Evolutionary conservation across 345 rosid species (phyloP).

Genomic region (Lagerstroemia speciosa): DNA sequence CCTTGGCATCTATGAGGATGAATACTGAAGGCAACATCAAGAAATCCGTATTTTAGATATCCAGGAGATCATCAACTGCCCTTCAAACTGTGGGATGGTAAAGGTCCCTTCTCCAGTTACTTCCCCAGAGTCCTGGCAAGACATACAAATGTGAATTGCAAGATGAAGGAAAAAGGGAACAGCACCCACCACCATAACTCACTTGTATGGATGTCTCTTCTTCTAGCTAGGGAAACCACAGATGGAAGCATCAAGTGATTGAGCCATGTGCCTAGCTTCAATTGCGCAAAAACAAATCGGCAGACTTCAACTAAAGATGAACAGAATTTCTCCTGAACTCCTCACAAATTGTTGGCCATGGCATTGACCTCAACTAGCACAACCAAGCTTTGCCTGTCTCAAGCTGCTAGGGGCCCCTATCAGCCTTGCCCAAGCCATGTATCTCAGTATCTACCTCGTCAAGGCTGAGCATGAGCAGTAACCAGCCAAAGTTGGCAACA

Average conservation of each 20-base stretch:
- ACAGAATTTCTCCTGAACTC: too few species aligned
- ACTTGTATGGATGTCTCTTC: neutral
- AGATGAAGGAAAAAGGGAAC: neutral
- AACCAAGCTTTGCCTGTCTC: neutral
- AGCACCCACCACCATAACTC: neutral
- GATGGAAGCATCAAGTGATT: too few species aligned
- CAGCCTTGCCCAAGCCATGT: neutral
- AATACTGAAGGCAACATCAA: too few species aligned
- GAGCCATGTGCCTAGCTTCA: neutral
- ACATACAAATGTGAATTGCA: neutral
- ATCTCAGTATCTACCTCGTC: neutral
- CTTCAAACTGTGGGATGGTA: too few species aligned
- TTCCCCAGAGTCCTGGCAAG: neutral
- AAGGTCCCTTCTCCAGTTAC: neutral
- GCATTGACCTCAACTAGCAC: neutral
- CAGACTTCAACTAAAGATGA: neutral
- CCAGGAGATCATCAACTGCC: too few species aligned
- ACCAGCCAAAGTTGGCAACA: neutral
- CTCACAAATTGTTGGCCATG: neutral
- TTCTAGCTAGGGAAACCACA: too few species aligned
- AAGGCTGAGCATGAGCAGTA: neutral
- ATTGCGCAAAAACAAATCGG: neutral
- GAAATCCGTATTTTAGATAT: too few species aligned
- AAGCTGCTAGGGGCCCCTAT: neutral
- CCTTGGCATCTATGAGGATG: too few species aligned